Base-by-base conservation (phyloP, 768 basidiomycete genomes). In the Naganishia vaughanmartiniae region DNA sequence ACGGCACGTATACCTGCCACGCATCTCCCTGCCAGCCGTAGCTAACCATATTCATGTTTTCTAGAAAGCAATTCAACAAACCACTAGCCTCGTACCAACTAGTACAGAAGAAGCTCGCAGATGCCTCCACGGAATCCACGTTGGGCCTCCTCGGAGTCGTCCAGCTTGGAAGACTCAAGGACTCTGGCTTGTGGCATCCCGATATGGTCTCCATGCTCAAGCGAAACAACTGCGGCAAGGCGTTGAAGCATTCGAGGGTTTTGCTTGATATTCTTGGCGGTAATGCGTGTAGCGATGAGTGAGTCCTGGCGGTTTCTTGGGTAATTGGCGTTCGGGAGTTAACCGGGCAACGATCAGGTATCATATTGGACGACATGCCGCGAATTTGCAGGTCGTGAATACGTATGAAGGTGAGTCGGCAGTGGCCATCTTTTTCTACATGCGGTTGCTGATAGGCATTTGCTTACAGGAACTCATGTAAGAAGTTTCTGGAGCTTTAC, bases 201-300 rank as follows among this genome's bases (percentile, higher is more conserved):
- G 93, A 97, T 80, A 97, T 97, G 93, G 85, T 98, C 73, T 93
- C 91, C 75, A 84, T 97, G 77, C 85, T 97, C 71, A 98, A 98
- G 85, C 86, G 91, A 74, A 98, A 98, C 77, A 97, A 97, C 76
- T 93, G 92, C 75, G 92, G 92, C 17, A 94, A 94, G 83, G 93
- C 95, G 1, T 83, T 97, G 65, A 84, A 89, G 74, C 91, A 96
- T 72, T 83, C 91, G 4, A 85, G 95, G 36, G 83, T 87, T 69
- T 83, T 98, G 54, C 81, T 97, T 76, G 95, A 97, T 76, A 89
- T 96, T 45, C 84, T 98, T 54, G 95, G 95, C 31, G 95, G 95
- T 2, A 98, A 98, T 81, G 94, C 93, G 4, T 89, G 88, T 66
- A 85, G 91, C 34, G 94, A 97, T 76, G 95, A 98, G 91, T 95